Conservation (phyloP, 176 grass and related monocot genomes). For the Lolium perenne region DNA sequence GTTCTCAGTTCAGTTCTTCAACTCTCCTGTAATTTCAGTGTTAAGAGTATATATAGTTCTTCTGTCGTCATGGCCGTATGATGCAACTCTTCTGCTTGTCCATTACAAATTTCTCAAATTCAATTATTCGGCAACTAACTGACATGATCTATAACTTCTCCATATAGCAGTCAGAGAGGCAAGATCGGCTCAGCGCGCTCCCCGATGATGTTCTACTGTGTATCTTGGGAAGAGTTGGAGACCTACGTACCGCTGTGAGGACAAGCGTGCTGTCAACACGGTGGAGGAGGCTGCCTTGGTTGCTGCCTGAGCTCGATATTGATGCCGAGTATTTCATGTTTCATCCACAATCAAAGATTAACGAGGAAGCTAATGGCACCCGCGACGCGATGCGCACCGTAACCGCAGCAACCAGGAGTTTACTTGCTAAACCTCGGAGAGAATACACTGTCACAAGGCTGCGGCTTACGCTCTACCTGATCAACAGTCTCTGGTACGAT, state of each 20-base stretch:
- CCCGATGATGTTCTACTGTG: neutral
- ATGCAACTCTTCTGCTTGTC: too few relatives aligned
- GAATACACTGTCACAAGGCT: neutral
- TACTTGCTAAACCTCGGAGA: neutral
- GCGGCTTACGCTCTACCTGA: neutral
- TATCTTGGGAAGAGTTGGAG: neutral
- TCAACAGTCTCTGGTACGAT: neutral
- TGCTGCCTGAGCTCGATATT: neutral
- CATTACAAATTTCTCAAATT: too few relatives aligned
- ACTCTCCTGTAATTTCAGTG: too few relatives aligned
- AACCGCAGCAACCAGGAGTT: neutral
- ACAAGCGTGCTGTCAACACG: neutral
- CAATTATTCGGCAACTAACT: too few relatives aligned
- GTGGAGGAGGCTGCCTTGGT: slow-evolving; percentile 3
- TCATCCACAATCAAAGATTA: neutral
- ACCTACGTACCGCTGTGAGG: neutral
- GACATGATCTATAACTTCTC: neutral
- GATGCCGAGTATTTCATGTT: neutral
- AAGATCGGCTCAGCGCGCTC: neutral
- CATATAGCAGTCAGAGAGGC: neutral
- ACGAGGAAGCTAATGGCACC: neutral
- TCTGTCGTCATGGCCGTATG: too few relatives aligned
- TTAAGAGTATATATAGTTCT: too few relatives aligned
- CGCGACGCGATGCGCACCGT: neutral
- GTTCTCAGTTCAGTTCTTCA: too few relatives aligned